Conservation (phyloP, 305 asterid genomes). For the Caryopteris hybrid region DNA sequence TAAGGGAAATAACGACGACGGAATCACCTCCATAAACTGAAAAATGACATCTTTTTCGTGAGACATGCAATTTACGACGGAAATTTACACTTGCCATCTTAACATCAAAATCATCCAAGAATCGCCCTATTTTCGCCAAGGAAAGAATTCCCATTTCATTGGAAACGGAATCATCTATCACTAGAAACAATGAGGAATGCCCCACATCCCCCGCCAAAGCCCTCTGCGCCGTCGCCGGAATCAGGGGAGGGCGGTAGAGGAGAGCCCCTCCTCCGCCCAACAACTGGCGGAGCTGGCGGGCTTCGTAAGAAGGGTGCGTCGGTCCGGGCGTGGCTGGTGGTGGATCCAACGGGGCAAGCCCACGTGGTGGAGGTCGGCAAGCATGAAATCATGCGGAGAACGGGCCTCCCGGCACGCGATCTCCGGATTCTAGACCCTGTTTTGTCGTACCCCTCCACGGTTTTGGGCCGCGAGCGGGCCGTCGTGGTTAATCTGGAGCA, state of each 20-base stretch:
- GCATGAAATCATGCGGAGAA: constrained; percentile 72
- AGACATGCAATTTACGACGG: too few species aligned
- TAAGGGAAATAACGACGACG: too few species aligned
- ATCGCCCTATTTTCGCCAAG: too few species aligned
- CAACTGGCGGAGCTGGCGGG: constrained; percentile 21
- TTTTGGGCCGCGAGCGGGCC: constrained; percentile 79
- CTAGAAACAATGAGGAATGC: constrained; percentile 24
- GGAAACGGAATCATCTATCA: too few species aligned
- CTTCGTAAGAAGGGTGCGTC: constrained; percentile 60
- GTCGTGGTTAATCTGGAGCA: constrained; percentile 77
- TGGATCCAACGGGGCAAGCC: constrained; percentile 55
- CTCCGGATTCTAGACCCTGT: constrained; percentile 78
- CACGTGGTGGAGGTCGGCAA: constrained; percentile 76
- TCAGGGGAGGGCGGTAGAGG: constrained; percentile 29
- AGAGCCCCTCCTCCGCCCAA: constrained; percentile 23
- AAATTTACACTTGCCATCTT: too few species aligned
- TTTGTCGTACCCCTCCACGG: constrained; percentile 66
- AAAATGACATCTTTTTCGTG: too few species aligned
- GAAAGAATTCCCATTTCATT: too few species aligned
- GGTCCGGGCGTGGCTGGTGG: constrained; percentile 60
- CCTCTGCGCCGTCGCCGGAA: constrained; percentile 23
- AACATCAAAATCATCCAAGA: too few species aligned
- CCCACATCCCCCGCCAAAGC: constrained; percentile 24
- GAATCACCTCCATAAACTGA: too few species aligned
- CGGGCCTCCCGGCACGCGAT: constrained; percentile 93